phyloP scores from a whole-genome alignment of 2,329 filamentous ascomycete species.

The Alternaria brassicae region DNA sequence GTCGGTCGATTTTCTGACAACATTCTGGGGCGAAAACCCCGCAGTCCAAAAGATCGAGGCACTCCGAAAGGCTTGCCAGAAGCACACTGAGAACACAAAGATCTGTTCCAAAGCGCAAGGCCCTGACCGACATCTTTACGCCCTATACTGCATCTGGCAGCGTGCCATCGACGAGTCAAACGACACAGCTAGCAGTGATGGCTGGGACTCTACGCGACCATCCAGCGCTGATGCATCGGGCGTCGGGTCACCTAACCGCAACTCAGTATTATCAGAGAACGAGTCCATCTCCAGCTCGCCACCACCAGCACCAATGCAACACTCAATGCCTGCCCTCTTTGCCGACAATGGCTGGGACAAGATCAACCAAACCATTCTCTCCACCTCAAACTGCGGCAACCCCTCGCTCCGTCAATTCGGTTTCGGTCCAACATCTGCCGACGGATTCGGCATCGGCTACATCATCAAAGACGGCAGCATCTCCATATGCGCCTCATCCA shows the following conservation, averaged over 20 bases:
- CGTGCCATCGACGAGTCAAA: constrained; percentile 78
- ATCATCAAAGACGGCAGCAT: constrained; percentile 96
- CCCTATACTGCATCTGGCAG: constrained; percentile 94
- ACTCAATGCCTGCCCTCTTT: constrained; percentile 78
- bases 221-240: constrained; percentile 62
- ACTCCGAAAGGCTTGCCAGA: constrained; percentile 81
- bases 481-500: constrained; percentile 89
- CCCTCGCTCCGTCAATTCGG: constrained; percentile 94
- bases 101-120: constrained; percentile 90
- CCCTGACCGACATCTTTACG: constrained; percentile 91
- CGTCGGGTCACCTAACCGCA: constrained; percentile 62
- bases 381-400: constrained; percentile 98
- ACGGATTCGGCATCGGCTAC: constrained; percentile 97
- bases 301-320: constrained; percentile 58
- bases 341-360: constrained; percentile 91
- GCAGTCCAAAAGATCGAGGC: constrained; percentile 84
- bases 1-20: constrained; percentile 85
- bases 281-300: constrained; percentile 60
- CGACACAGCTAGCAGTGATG: constrained; percentile 63
- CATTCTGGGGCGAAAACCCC: constrained; percentile 93
- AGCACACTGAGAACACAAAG: constrained; percentile 79
- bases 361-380: constrained; percentile 91
- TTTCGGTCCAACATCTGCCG: constrained; percentile 90
- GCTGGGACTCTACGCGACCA: constrained; percentile 52
- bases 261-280: constrained; percentile 59